phyloP scores from a whole-genome alignment of 164 flowering plant species.

The Vitis riparia region DNA sequence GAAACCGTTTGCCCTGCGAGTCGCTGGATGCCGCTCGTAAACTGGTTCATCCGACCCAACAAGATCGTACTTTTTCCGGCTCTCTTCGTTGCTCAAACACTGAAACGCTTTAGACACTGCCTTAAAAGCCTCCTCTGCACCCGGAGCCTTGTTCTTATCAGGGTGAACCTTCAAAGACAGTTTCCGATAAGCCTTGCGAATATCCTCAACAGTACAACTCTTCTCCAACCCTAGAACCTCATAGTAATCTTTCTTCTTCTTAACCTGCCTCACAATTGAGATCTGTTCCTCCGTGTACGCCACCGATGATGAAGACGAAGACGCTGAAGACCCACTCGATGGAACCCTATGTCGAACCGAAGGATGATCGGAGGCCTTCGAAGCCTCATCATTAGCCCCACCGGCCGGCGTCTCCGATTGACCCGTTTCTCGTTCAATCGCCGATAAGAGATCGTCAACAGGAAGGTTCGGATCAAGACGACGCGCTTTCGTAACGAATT shows the following conservation, averaged over 20 bases:
- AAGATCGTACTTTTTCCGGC: conserved; percentile 63
- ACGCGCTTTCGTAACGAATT: conserved; percentile 73
- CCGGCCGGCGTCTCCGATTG: conserved; percentile 1
- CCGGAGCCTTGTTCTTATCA: conserved; percentile 90
- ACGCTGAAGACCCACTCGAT: conserved; percentile 21
- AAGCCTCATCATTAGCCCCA: neutral
- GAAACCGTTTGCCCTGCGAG: conserved; percentile 41
- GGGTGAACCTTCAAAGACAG: conserved; percentile 90
- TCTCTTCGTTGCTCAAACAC: conserved; percentile 78
- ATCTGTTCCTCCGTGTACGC: conserved; percentile 75
- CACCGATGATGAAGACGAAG: conserved; percentile 32
- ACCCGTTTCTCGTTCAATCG: conserved; percentile 24
- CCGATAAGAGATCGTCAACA: conserved; percentile 59
- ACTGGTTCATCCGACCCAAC: conserved; percentile 66
- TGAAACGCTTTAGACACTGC: conserved; percentile 88
- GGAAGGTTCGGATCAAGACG: conserved; percentile 74
- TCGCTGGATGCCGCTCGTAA: conserved; percentile 38
- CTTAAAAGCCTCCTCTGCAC: conserved; percentile 95
- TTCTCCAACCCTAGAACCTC: conserved; percentile 80
- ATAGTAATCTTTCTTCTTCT: conserved; percentile 76
- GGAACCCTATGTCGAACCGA: conserved; percentile 40
- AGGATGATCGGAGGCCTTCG: conserved; percentile 26
- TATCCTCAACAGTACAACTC: conserved; percentile 69
- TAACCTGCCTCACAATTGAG: conserved; percentile 66
- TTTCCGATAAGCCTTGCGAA: conserved; percentile 81